phyloP scores from a whole-genome alignment of 2,329 filamentous ascomycete genomes.

The Juglanconis juglandina region DNA sequence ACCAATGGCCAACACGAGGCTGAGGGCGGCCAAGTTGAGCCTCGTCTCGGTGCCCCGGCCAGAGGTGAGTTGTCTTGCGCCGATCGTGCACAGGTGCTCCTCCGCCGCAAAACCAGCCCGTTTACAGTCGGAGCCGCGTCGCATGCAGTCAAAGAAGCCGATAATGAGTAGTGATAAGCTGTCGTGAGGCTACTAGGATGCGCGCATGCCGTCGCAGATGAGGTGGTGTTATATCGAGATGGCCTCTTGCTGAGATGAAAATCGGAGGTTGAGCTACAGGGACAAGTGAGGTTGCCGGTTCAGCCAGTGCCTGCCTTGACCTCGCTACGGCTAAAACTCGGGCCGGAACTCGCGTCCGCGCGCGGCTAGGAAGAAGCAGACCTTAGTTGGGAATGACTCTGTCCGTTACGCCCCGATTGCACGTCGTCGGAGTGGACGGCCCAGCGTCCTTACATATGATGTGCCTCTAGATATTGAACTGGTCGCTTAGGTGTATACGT shows the following conservation, averaged over 20 bases:
- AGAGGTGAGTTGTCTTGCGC: neutral
- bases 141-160: neutral
- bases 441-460: neutral
- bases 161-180: neutral
- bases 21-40: neutral
- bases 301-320: neutral
- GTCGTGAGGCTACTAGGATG: neutral
- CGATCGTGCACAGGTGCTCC: conserved; percentile 5
- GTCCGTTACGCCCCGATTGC: neutral
- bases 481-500: neutral
- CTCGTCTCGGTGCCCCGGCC: neutral
- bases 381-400: neutral
- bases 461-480: neutral
- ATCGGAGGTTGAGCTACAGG: conserved; percentile 1
- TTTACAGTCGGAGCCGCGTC: neutral
- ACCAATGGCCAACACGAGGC: neutral
- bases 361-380: neutral
- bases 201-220: neutral
- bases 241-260: neutral
- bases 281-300: neutral
- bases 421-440: neutral
- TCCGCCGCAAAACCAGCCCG: conserved; percentile 1
- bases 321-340: conserved; percentile 5
- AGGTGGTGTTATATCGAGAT: neutral
- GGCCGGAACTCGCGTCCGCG: neutral